A percentile compares a stretch with the other conserved stretches of the same genome.
Evolutionary conservation across 768 basidiomycete species (phyloP).

Genomic region (Naganishia kalamii): DNA sequence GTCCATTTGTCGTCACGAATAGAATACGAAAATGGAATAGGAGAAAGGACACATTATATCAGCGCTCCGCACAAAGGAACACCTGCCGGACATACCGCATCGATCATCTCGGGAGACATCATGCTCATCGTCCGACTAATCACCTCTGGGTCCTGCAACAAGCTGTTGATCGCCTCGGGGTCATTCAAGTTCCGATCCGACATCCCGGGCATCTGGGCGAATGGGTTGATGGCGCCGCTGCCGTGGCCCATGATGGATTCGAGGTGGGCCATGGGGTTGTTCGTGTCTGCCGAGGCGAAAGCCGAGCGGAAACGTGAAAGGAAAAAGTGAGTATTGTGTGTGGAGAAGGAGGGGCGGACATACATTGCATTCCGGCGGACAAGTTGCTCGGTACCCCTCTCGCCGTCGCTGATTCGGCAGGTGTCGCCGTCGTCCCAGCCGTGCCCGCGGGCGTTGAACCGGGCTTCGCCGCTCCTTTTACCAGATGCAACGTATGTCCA

Average conservation of each 20-base stretch:
- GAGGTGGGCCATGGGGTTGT: slow-evolving; percentile 75
- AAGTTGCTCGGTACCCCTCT: slow-evolving; percentile 58
- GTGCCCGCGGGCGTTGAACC: not conserved
- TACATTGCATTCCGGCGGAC: slow-evolving; percentile 88
- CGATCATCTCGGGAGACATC: slow-evolving; percentile 72
- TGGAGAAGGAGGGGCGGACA: too few species aligned
- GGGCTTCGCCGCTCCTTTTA: slow-evolving; percentile 66
- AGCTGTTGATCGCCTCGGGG: slow-evolving; percentile 83
- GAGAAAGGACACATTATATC: too few species aligned
- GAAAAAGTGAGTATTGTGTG: too few species aligned
- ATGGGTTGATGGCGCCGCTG: slow-evolving; percentile 68
- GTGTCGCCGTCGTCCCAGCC: not conserved
- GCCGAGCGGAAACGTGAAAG: too few species aligned
- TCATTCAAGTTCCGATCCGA: slow-evolving; percentile 64
- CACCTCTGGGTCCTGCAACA: slow-evolving; percentile 70
- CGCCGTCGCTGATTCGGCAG: slow-evolving; percentile 43
- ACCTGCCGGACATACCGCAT: slow-evolving; percentile 51
- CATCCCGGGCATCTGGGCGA: slow-evolving; percentile 72
- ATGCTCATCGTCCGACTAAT: slow-evolving; percentile 74
- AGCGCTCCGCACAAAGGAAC: not conserved
- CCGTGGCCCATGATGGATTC: slow-evolving; percentile 74
- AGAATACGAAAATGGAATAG: too few species aligned
- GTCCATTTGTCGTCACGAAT: too few species aligned
- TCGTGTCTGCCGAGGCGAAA: too few species aligned
- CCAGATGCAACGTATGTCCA: slow-evolving; percentile 85